Evolutionary conservation across 495 filamentous ascomycete species (phyloP).

Genomic region (Pyronema domesticum): DNA sequence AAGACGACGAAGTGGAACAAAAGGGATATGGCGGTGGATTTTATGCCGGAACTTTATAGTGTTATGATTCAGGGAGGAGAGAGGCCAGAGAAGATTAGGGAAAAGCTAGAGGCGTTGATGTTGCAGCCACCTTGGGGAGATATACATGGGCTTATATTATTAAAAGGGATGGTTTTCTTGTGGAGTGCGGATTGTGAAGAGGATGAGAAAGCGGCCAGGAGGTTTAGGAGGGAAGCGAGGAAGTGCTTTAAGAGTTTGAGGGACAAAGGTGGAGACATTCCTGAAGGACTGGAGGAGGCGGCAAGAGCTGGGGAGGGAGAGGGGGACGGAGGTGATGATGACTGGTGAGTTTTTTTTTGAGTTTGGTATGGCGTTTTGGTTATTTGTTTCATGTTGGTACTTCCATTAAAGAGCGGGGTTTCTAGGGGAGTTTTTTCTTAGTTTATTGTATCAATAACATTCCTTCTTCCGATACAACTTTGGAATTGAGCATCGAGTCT

Average conservation of each 20-base stretch:
- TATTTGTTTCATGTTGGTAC: too few relatives aligned
- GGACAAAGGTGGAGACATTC: slow-evolving; percentile 11
- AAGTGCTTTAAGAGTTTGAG: slow-evolving; percentile 10
- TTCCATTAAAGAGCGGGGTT: too few relatives aligned
- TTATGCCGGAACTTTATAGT: slow-evolving; percentile 11
- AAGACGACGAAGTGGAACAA: neutral
- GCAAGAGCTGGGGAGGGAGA: neutral
- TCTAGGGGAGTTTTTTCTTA: too few relatives aligned
- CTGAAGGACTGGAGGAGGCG: slow-evolving; percentile 5
- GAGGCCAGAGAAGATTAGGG: slow-evolving; percentile 29
- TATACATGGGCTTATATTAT: slow-evolving; percentile 9
- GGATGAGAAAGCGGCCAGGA: neutral
- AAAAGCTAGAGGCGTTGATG: slow-evolving; percentile 40
- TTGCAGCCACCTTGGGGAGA: slow-evolving; percentile 18
- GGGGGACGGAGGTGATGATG: neutral
- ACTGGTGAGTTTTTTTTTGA: neutral
- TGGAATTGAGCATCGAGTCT: too few relatives aligned
- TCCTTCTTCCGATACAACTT: too few relatives aligned
- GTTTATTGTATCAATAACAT: too few relatives aligned
- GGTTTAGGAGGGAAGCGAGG: slow-evolving; percentile 10
- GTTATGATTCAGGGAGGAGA: slow-evolving; percentile 6
- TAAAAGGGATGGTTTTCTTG: slow-evolving; percentile 19
- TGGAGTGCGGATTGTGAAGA: slow-evolving; percentile 13
- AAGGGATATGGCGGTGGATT: slow-evolving; percentile 8
- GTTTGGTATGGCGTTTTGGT: too few relatives aligned